Evolutionary conservation across 331 rosid species (phyloP), one percentile per base, ranked within the genome.

Genomic region (Cydonia oblonga): DNA sequence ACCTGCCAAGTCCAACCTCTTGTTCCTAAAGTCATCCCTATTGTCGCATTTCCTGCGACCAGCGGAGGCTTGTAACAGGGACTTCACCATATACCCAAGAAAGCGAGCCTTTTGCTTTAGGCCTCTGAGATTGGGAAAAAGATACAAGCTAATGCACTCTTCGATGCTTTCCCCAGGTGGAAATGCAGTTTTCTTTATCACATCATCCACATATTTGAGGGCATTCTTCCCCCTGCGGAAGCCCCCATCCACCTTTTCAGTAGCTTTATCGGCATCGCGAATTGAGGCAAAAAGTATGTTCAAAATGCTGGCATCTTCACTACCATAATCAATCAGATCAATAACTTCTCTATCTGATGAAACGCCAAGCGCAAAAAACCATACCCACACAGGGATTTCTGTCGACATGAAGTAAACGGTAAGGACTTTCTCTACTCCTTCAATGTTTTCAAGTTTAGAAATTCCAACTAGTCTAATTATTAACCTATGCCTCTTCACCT

Each of bases 71-170:
- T 85, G 81, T 20, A 95, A 73, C 35, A 95, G 90, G 75, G 92
- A 90, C 80, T 91, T 91, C 66, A 91, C 97, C 99, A 95, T 95
- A 78, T 95, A 90, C 8, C 93, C 97, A 52, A 95, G 87, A 84
- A 85, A 91, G 44, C 90, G 90, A 10, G 89, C 92, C 84, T 88
- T 95, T 62, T 83, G 90, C 68, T 84, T 87, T 54, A 75, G 68
- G 44, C 93, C 87, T 66, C 19, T 83, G 69, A 88, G 69, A 76
- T 73, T 83, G 19, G 96, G 90, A 80, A 95, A 95, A 60, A 84
- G 66, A 64, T 87, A 88, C 52, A 67, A 62, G 64, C 57, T 60
- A 11, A 91, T 77, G 84, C 97, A 91, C 23, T 95, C 96, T 46
- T 90, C 92, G 49, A 81, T 76, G 61, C 86, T 73, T 78, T 91